Conservation (phyloP, 306 rosid species). For the Lagenaria siceraria region DNA sequence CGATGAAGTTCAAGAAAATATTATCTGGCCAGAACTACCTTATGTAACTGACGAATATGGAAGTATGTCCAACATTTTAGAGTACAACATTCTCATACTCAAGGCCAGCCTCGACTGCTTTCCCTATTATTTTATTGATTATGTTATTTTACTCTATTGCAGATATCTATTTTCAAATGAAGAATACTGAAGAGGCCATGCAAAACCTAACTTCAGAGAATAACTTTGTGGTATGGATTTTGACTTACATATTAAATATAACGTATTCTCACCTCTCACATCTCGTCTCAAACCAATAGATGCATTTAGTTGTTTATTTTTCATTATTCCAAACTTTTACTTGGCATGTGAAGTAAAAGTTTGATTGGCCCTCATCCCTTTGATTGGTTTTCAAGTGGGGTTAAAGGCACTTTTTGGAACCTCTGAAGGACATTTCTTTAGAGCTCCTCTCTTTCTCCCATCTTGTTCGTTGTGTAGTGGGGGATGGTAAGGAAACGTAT, state of each 20-base stretch:
- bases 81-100: slow-evolving; percentile 12
- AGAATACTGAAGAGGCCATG: slow-evolving; percentile 55
- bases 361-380: too few relatives aligned
- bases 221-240: slow-evolving; percentile 68
- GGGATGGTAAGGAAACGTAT: too few relatives aligned
- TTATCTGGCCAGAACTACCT: slow-evolving; percentile 89
- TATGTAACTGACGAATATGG: slow-evolving; percentile 90
- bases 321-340: not conserved
- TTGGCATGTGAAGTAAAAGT: not conserved
- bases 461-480: too few relatives aligned
- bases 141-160: slow-evolving; percentile 23
- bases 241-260: not conserved
- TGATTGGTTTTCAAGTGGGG: too few relatives aligned
- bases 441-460: too few relatives aligned
- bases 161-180: slow-evolving; percentile 88
- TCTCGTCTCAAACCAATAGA: not conserved
- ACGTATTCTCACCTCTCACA: not conserved
- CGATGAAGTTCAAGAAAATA: slow-evolving; percentile 66
- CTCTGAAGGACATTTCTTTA: too few relatives aligned
- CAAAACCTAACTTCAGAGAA: slow-evolving; percentile 66
- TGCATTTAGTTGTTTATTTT: not conserved
- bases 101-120: not conserved
- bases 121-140: slow-evolving; percentile 14
- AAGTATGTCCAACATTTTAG: slow-evolving; percentile 48
- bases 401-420: too few relatives aligned